phyloP scores from a whole-genome alignment of 208 protist genomes.

The Jaenimonas drosophilae region DNA sequence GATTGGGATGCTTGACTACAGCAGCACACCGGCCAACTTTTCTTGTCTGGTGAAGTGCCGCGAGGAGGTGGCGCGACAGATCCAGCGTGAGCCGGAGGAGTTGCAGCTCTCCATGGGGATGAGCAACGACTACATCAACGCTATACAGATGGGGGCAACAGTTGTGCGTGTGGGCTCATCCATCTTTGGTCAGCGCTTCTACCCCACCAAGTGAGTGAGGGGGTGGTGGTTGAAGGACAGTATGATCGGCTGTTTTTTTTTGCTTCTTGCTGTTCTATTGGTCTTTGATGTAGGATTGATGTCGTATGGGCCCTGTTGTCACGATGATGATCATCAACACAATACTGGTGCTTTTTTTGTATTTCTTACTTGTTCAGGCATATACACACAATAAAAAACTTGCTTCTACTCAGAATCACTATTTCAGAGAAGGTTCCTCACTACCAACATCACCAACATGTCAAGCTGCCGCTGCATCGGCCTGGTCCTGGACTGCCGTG shows the following conservation, averaged over 20 bases:
- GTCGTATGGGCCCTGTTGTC: not conserved
- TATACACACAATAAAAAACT: too few species aligned
- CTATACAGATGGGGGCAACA: conserved; percentile 91
- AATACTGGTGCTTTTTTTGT: not conserved
- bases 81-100: conserved; percentile 24
- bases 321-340: not conserved
- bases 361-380: too few species aligned
- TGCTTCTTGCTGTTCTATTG: too few species aligned
- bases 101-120: conserved; percentile 96
- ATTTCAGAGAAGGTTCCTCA: too few species aligned
- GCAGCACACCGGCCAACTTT: conserved; percentile 79
- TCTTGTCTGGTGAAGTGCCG: conserved; percentile 61
- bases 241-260: not conserved
- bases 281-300: not conserved
- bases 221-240: not conserved
- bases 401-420: too few species aligned
- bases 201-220: conserved; percentile 28
- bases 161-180: conserved; percentile 91
- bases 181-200: conserved; percentile 93
- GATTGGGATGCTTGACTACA: conserved; percentile 90
- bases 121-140: conserved; percentile 91
- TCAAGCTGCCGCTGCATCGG: too few species aligned
- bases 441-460: too few species aligned
- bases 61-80: conserved; percentile 36
- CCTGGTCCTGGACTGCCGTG: too few species aligned